A percentile compares a stretch with the other conserved stretches of the same genome.
Evolutionary conservation across 495 filamentous ascomycete species (phyloP).

Genomic region (Sphaerosporella brunnea): DNA sequence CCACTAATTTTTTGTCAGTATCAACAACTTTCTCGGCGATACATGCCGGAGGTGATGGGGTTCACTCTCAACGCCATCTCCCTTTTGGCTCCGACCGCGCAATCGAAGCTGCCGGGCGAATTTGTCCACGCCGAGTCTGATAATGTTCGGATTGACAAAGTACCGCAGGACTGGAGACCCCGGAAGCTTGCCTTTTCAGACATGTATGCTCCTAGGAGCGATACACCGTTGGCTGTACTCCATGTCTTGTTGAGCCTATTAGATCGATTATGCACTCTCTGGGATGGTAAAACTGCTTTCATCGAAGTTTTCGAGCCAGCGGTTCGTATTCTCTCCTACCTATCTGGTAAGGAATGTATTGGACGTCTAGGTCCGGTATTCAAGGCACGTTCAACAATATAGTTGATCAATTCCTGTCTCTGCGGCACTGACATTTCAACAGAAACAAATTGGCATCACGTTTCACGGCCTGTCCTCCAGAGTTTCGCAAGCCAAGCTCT

Average conservation of each 20-base stretch:
- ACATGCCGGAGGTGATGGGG: slow-evolving; percentile 71
- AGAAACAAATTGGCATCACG: slow-evolving; percentile 28
- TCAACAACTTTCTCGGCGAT: slow-evolving; percentile 62
- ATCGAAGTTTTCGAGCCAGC: slow-evolving; percentile 51
- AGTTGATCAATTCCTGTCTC: neutral
- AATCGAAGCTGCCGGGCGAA: slow-evolving; percentile 30
- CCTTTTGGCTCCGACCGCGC: slow-evolving; percentile 40
- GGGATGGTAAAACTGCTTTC: slow-evolving; percentile 51
- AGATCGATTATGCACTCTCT: slow-evolving; percentile 42
- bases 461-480: slow-evolving; percentile 31
- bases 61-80: slow-evolving; percentile 63
- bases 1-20: slow-evolving; percentile 30
- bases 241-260: slow-evolving; percentile 40
- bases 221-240: slow-evolving; percentile 32
- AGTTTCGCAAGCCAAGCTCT: slow-evolving; percentile 39
- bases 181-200: slow-evolving; percentile 38
- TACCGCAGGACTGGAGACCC: slow-evolving; percentile 18
- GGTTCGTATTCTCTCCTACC: slow-evolving; percentile 36
- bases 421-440: slow-evolving; percentile 6
- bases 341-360: slow-evolving; percentile 34
- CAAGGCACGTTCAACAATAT: slow-evolving; percentile 12
- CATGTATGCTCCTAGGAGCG: slow-evolving; percentile 27
- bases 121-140: slow-evolving; percentile 47
- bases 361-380: slow-evolving; percentile 31
- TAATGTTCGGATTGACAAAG: slow-evolving; percentile 34